Base-by-base conservation (phyloP, 495 filamentous ascomycete genomes). In the Podospora conica region DNA sequence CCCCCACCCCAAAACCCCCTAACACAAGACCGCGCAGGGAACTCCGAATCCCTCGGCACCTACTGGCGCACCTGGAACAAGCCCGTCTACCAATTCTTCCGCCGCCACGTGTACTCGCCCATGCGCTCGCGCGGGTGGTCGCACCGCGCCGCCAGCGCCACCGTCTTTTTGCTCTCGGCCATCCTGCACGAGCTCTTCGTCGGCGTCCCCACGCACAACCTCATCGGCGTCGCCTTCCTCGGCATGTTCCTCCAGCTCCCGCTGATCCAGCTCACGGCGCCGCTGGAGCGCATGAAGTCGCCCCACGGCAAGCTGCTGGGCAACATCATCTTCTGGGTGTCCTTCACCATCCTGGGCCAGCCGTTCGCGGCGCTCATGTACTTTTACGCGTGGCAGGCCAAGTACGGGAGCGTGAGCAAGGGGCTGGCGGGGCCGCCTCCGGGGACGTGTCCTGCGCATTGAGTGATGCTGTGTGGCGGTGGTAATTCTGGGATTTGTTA, bases 21-120 rank as follows among this genome's bases (percentile, higher is more conserved):
- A 29, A 58, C 59, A 24, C 28, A n/a, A 18, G 1, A 3, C 15
- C 18, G 4, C n/a, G 28, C 33, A 71, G 68, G 73, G 95, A 98
- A 98, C 72, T 91, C 88, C 55, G 86, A 87, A 18, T 90, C 88
- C 66, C 78, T 98, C 3, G 91, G 94, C 3, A 82, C 82, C 9
- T 98, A 98, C 80, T 98, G 95, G 95, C 84, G 91, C 23, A 90
- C 89, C 0, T 98, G 95, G 95, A 98, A 98, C 74, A 96, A 95
- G 70, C 95, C 95, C 2, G 94, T 98, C 11, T 96, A 96, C 73
- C 85, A 91, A 58, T 98, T 96, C 77, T 97, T 98, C 91, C 91
- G 89, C 70, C 79, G 95, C 53, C 95, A 98, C 75, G 85, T 98
- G 28, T 97, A 91, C 79, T 86, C 87, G 24, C 95, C 95, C 0